Base-by-base conservation (phyloP, 352 stramenopile species). In the Pythium aquatile region DNA sequence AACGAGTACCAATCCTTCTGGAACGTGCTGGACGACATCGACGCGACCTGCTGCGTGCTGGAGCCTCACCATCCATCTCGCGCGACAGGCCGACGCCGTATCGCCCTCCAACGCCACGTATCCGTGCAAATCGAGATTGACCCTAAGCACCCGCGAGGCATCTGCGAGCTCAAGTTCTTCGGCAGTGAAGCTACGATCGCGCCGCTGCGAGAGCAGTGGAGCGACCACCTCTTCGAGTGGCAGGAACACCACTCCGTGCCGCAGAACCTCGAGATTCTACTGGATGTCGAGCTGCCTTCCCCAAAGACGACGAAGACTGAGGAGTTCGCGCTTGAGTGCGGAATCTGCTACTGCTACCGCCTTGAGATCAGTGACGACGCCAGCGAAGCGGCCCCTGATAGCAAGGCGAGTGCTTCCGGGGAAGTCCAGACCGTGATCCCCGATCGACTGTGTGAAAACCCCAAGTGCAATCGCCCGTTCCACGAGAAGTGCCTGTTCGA, bases 271-370 rank as follows among this genome's bases (percentile, higher is more conserved):
- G 79, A 88, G 47, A 24, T 61, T 0, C 65, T 92, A 13, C 65
- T 96, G 13, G 70, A 77, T 16, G 46, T 96, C 3, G 69, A 67
- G 51, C 78, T 96, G 58, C 87, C 87, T 39, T 85, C 78, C 5
- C 85, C 81, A 3, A 76, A 65, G 51, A 76, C 70, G 10, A 74
- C 71, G 10, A 76, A 76, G 30, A 49, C 62, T 0, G 80, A 94
- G 5, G 80, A 93, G 46, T 94, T 96, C 63, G 80, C 80, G 3
- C 59, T 88, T 17, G 90, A 97, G 68, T 96, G 90, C 52, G 90
- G 90, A 40, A 96, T 97, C 63, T 97, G 90, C 73, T 97, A 97
- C 65, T 85, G 73, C 63, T 96, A 96, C 55, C 81, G 84, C 0
- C 66, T 90, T 11, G 79, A 90, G 3, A 53, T 70, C 3, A 69